Percentiles rank a stretch among this genome's conserved stretches.
phyloP scores from a whole-genome alignment of 2,329 filamentous ascomycete species.

The Pleurostoma richardsiae region DNA sequence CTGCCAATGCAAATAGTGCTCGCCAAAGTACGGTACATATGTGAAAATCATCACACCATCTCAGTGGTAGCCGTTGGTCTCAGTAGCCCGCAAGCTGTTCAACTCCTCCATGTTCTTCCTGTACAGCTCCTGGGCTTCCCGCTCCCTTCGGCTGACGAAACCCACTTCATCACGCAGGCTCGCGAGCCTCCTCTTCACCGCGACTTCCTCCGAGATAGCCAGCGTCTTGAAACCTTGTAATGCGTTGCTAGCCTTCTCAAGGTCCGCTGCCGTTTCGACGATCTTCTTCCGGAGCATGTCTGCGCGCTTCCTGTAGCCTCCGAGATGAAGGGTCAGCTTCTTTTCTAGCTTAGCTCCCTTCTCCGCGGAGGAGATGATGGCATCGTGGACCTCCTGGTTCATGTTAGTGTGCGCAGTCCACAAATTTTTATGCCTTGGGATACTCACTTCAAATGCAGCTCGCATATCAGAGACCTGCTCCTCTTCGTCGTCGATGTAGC shows the following conservation, averaged over 20 bases:
- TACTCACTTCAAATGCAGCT: slow-evolving; percentile 67
- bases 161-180: slow-evolving; percentile 76
- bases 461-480: slow-evolving; percentile 59
- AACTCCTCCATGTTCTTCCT: slow-evolving; percentile 73
- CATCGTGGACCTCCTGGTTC: slow-evolving; percentile 61
- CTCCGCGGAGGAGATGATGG: slow-evolving; percentile 69
- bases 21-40: too few relatives aligned
- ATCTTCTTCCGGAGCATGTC: slow-evolving; percentile 79
- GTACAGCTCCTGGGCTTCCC: slow-evolving; percentile 87
- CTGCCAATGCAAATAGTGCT: too few relatives aligned
- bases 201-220: slow-evolving; percentile 74
- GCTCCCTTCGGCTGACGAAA: slow-evolving; percentile 74
- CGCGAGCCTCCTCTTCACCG: slow-evolving; percentile 67
- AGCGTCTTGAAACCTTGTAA: slow-evolving; percentile 71
- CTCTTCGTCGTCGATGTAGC: slow-evolving; percentile 73
- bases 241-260: slow-evolving; percentile 68
- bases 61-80: slow-evolving; percentile 32
- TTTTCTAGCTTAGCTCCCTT: slow-evolving; percentile 86
- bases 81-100: slow-evolving; percentile 44
- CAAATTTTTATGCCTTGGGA: not conserved
- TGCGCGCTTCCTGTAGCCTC: slow-evolving; percentile 84
- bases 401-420: slow-evolving; percentile 4
- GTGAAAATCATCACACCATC: not conserved
- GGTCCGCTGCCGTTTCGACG: slow-evolving; percentile 64
- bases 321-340: slow-evolving; percentile 81